Evolutionary conservation across 2,329 filamentous ascomycete species (phyloP).

Genomic region (Cylindrodendrum hubeiense): DNA sequence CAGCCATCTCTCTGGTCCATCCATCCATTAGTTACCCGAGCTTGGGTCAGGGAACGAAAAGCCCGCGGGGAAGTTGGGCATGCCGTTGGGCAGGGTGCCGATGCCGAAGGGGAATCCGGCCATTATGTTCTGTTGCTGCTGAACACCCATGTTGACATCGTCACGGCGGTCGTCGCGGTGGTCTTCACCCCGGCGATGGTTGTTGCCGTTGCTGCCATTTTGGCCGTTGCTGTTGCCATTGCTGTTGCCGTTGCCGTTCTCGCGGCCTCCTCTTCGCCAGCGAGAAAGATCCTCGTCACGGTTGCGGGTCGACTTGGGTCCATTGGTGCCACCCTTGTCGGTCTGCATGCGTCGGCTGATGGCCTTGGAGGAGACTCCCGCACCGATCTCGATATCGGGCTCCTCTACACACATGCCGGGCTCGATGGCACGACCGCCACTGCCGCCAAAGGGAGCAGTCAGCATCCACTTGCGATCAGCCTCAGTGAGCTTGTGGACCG

Average conservation of each 20-base stretch:
- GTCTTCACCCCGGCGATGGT: conserved; percentile 33
- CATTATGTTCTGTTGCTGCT: conserved; percentile 36
- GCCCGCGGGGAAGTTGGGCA: conserved; percentile 56
- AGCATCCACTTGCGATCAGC: conserved; percentile 98
- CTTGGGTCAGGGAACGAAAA: conserved; percentile 54
- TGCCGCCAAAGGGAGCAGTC: conserved; percentile 92
- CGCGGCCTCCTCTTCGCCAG: conserved; percentile 50
- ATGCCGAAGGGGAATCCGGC: conserved; percentile 55
- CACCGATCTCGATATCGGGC: conserved; percentile 98
- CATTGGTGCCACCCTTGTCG: conserved; percentile 73
- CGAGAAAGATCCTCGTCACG: conserved; percentile 52
- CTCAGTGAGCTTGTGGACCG: conserved; percentile 91
- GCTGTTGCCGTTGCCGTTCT: conserved; percentile 42
- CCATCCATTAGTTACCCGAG: conserved; percentile 30
- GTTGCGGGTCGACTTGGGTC: conserved; percentile 71
- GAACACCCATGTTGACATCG: conserved; percentile 20
- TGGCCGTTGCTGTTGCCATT: conserved; percentile 35
- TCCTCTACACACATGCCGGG: conserved; percentile 92
- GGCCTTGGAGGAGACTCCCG: conserved; percentile 95
- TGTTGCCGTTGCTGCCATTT: conserved; percentile 30
- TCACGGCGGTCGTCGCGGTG: conserved; percentile 35
- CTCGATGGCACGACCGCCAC: conserved; percentile 84
- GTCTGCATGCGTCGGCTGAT: conserved; percentile 78
- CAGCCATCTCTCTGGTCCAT: conserved; percentile 15
- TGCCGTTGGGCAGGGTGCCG: conserved; percentile 55